Base-by-base conservation (phyloP, 176 grass and related monocot genomes). In the Dactylis glomerata region DNA sequence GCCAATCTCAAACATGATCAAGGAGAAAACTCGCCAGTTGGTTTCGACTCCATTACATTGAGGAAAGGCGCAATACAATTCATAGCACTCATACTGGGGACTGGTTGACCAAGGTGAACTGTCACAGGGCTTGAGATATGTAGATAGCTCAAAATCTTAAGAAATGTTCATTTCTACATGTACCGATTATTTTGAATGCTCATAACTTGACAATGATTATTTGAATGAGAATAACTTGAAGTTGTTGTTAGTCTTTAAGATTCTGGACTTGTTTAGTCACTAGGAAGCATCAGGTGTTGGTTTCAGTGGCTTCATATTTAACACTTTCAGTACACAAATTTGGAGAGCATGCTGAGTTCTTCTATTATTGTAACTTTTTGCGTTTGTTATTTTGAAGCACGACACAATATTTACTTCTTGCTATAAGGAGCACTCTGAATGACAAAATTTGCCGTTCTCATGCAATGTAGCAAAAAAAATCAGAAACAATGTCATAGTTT, bases 1-100 rank as follows among this genome's bases (percentile, higher is more conserved):
- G 56, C 96, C 95, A 33, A 97, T 94, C 75, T 97, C 95, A 36
- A 97, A 94, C 83, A 91, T 69, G 66, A 69, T 69, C 19, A 69
- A 23, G 36, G 66, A 69, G 66, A 69, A 69, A 41, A 41, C 66
- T 23, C 66, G 26, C 2, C 50, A 63, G 27, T 31, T 63, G 59
- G 59, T 63, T 30, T 61, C 58, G 27, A 63, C 59, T 63, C 59
- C 59, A 63, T 63, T 63, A 63, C 59, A 63, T 26, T 63, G 59
- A 63, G 59, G 59, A 63, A 63, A 63, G 59, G 59, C 27, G 5
- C 14, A 14, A 63, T 63, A 31, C 12, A 62, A 30, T 62, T 62
- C 26, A 62, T 62, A 15, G 10, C 10, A 42, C 41, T 42, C 41
- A 42, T 41, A 42, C 12, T 30, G 12, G 12, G 26, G 58, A 30